A percentile compares a stretch with the other conserved stretches of the same genome.
phyloP scores from a whole-genome alignment of 2,329 filamentous ascomycete genomes.

The Pestalotiopsis sp. region DNA sequence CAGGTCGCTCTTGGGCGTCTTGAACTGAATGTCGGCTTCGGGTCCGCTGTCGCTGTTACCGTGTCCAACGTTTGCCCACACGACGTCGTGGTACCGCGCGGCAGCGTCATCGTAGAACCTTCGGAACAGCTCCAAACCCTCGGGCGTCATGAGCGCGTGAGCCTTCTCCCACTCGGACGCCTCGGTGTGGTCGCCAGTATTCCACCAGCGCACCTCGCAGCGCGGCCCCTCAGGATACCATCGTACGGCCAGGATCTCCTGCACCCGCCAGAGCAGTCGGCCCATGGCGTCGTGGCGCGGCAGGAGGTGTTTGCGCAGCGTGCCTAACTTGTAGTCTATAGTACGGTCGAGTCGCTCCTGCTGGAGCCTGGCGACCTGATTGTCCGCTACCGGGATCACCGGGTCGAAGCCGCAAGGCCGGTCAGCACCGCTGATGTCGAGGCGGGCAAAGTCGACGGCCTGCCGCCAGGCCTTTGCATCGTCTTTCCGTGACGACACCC shows the following conservation, averaged over 20 bases:
- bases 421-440: conserved; percentile 2
- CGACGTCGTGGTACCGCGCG: background rate
- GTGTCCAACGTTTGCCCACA: background rate
- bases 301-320: background rate
- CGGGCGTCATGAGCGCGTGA: background rate
- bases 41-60: background rate
- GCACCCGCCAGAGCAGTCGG: background rate
- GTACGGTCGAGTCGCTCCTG: background rate
- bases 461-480: background rate
- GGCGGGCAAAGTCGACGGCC: background rate
- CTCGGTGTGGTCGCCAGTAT: background rate
- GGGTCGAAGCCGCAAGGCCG: background rate
- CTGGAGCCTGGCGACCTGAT: background rate
- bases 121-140: conserved; percentile 1
- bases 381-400: background rate
- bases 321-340: background rate
- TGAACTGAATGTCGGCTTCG: background rate
- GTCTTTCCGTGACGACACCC: background rate
- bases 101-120: background rate
- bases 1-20: background rate
- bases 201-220: conserved; percentile 5
- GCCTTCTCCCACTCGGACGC: conserved; percentile 1
- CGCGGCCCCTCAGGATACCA: background rate
- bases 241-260: background rate
- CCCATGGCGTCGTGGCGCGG: background rate